Evolutionary conservation across 2,329 filamentous ascomycete species (phyloP).

Genomic region (Fusarium marasasianum): DNA sequence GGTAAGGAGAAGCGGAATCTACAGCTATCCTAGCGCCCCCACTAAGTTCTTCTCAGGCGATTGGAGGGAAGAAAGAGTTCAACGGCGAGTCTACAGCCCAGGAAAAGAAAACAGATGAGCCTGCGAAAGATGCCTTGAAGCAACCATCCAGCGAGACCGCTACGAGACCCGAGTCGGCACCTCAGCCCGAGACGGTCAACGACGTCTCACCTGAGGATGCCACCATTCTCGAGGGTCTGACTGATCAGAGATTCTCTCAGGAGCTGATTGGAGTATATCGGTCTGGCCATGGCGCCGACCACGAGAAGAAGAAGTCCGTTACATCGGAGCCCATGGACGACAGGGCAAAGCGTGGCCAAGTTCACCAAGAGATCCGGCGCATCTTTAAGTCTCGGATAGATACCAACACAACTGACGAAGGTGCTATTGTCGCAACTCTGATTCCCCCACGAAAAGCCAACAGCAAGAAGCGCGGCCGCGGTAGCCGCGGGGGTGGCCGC

Average conservation of each 20-base stretch:
- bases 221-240: slow-evolving; percentile 50
- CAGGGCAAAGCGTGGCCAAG: slow-evolving; percentile 55
- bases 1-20: slow-evolving; percentile 2
- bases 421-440: slow-evolving; percentile 73
- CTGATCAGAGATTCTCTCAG: slow-evolving; percentile 52
- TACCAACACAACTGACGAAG: slow-evolving; percentile 69
- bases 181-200: slow-evolving; percentile 32
- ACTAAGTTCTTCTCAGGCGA: slow-evolving; percentile 23
- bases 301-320: slow-evolving; percentile 46
- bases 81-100: slow-evolving; percentile 15
- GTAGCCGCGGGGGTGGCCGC: slow-evolving; percentile 34
- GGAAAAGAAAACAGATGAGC: slow-evolving; percentile 22
- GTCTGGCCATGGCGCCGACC: slow-evolving; percentile 45
- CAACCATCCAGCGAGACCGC: slow-evolving; percentile 31
- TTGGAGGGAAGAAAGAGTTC: slow-evolving; percentile 24
- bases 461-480: slow-evolving; percentile 44
- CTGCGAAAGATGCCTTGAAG: slow-evolving; percentile 22
- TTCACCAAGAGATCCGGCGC: slow-evolving; percentile 74
- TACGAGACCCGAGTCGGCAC: slow-evolving; percentile 17
- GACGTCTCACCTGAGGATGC: slow-evolving; percentile 49
- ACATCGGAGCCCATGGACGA: slow-evolving; percentile 56
- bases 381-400: slow-evolving; percentile 84
- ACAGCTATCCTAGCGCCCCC: background rate
- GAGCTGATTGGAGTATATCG: slow-evolving; percentile 55
- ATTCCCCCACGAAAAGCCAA: slow-evolving; percentile 57